Percentiles rank a stretch among this genome's conserved stretches.
These are phyloP conservation scores for Plasmodium coatneyi DNA, from an alignment of 169 alveolate genomes.

Conservation along the genomic window DNA sequence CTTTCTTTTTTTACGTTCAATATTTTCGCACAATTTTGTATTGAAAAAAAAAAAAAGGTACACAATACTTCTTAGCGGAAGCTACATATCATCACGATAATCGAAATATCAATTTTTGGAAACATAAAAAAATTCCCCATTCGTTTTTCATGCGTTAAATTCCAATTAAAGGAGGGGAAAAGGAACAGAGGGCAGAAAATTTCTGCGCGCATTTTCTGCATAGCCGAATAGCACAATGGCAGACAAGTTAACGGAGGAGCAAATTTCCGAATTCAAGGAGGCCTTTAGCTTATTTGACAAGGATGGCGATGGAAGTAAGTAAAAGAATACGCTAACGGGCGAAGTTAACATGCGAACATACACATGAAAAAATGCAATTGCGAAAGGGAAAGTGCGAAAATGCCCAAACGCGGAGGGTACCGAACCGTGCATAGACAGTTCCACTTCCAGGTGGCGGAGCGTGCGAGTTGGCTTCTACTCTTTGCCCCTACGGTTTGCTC, in stretches of 20 bases:
- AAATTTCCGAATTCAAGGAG: conserved; percentile 99
- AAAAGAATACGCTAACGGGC: not conserved
- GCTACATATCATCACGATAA: not conserved
- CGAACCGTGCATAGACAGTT: not conserved
- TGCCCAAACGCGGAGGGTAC: not conserved
- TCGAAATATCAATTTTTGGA: not conserved
- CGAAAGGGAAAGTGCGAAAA: not conserved
- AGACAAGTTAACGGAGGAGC: conserved; percentile 98
- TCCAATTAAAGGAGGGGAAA: conserved; percentile 2
- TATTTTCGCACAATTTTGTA: not conserved
- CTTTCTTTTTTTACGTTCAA: not conserved
- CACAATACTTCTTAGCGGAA: not conserved
- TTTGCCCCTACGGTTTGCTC: not conserved
- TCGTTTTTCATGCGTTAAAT: conserved; percentile 4
- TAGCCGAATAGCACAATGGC: conserved; percentile 90
- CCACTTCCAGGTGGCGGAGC: not conserved
- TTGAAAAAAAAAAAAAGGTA: not conserved
- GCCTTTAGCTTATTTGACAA: conserved; percentile 99
- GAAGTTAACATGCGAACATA: not conserved
- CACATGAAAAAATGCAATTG: not conserved
- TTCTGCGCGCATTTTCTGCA: not conserved
- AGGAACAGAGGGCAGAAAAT: not conserved
- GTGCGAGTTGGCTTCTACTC: not conserved
- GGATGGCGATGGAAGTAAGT: conserved; percentile 98
- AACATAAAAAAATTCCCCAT: conserved; percentile 5